Evolutionary conservation across 2,329 filamentous ascomycete genomes (phyloP).

Genomic region (Pezicula neosporulosa): DNA sequence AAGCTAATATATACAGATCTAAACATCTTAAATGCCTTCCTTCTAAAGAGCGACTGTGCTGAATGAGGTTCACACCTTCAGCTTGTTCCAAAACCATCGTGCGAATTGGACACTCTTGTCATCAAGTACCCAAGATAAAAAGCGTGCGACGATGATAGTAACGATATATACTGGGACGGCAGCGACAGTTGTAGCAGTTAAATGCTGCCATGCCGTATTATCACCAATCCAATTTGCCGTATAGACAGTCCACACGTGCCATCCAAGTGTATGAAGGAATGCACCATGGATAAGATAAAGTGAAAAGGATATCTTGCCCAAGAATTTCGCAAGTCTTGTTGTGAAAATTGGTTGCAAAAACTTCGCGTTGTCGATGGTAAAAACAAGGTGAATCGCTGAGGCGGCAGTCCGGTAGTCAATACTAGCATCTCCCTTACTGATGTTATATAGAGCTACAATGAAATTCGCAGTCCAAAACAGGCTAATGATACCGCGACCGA

Average conservation of each 20-base stretch:
- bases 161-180: not conserved
- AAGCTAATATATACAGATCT: no score
- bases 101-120: not conserved
- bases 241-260: not conserved
- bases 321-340: conserved; percentile 51
- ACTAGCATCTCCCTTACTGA: not conserved
- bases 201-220: not conserved
- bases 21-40: no score
- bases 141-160: not conserved
- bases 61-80: no score
- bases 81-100: not conserved
- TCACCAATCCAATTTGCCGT: not conserved
- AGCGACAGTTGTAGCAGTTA: not conserved
- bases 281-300: conserved; percentile 59
- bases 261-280: not conserved
- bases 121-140: not conserved
- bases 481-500: not conserved
- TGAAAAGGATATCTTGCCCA: conserved; percentile 57
- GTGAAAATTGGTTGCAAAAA: conserved; percentile 57
- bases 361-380: conserved; percentile 16
- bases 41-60: no score
- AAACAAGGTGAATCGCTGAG: conserved; percentile 8
- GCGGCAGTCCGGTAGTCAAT: not conserved
- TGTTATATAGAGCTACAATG: not conserved
- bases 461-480: not conserved